These are phyloP conservation scores for Rhodomyrtus psidioides DNA, from an alignment of 441 rosid species.

Conservation along the genomic window DNA sequence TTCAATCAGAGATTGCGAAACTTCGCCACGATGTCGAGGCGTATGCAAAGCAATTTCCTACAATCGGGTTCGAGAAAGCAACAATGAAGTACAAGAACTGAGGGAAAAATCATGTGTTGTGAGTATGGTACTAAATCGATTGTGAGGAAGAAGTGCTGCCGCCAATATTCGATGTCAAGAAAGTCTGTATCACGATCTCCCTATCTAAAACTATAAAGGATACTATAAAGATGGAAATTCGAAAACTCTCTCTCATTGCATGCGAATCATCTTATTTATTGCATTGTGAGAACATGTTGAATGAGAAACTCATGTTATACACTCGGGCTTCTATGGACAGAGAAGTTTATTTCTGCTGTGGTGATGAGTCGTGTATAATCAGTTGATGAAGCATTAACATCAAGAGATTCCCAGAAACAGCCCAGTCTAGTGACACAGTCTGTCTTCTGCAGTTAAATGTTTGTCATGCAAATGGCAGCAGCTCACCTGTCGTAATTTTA, in stretches of 20 bases:
- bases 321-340: not conserved
- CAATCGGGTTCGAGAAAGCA: conserved; percentile 84
- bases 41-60: conserved; percentile 97
- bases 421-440: not conserved
- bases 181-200: not conserved
- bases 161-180: not conserved
- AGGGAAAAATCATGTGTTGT: conserved; percentile 5
- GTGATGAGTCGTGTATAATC: not conserved
- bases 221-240: not conserved
- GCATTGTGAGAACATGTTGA: not conserved
- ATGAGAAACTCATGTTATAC: not conserved
- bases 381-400: not conserved
- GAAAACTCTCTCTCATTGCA: not conserved
- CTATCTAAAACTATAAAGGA: not conserved
- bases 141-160: not conserved
- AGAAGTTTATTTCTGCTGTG: not conserved
- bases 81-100: conserved; percentile 95
- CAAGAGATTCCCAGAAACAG: not conserved
- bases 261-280: not conserved
- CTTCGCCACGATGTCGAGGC: conserved; percentile 73
- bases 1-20: conserved; percentile 62
- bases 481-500: not conserved
- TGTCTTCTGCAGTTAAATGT: not conserved
- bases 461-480: not conserved
- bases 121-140: not conserved